Conservation (phyloP, 768 basidiomycete genomes). For the Trametes meyenii region DNA sequence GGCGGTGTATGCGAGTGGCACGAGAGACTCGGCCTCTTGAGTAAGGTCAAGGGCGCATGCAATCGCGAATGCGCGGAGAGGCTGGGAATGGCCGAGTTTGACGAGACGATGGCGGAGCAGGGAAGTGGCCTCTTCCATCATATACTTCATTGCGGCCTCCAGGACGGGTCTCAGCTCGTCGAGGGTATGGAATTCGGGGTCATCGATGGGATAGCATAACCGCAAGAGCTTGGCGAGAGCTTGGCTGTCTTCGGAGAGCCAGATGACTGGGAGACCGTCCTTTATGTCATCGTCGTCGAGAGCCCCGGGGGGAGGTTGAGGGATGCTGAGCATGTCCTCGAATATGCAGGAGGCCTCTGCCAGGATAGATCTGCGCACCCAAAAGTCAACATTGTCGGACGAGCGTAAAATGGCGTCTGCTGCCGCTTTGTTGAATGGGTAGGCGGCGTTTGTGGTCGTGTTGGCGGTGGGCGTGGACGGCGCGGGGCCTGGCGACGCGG, state of each 20-base stretch:
- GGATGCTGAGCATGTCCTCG: constrained; percentile 27
- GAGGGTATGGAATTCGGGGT: constrained; percentile 18
- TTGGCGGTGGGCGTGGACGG: not conserved
- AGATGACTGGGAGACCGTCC: constrained; percentile 20
- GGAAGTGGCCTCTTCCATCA: constrained; percentile 24
- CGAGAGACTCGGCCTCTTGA: constrained; percentile 13
- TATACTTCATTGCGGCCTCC: constrained; percentile 28
- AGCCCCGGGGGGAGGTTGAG: constrained; percentile 16
- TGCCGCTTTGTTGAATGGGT: constrained; percentile 24
- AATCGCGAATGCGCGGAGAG: constrained; percentile 17
- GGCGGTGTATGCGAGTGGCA: constrained; percentile 13
- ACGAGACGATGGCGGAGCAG: constrained; percentile 16
- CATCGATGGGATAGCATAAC: constrained; percentile 25
- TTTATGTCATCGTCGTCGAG: constrained; percentile 15
- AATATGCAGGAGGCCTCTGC: constrained; percentile 24
- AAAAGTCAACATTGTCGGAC: constrained; percentile 25
- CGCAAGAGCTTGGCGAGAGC: constrained; percentile 21
- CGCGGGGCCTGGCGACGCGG: not conserved
- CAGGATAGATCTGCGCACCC: constrained; percentile 20
- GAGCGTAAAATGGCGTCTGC: constrained; percentile 25
- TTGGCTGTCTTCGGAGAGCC: constrained; percentile 21
- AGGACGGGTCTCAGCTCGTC: constrained; percentile 25
- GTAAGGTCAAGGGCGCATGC: constrained; percentile 16
- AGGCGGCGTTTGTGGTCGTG: constrained; percentile 11
- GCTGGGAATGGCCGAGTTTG: constrained; percentile 22